phyloP scores from a whole-genome alignment of 2,329 filamentous ascomycete genomes.

The Paracoccidioides brasiliensis region DNA sequence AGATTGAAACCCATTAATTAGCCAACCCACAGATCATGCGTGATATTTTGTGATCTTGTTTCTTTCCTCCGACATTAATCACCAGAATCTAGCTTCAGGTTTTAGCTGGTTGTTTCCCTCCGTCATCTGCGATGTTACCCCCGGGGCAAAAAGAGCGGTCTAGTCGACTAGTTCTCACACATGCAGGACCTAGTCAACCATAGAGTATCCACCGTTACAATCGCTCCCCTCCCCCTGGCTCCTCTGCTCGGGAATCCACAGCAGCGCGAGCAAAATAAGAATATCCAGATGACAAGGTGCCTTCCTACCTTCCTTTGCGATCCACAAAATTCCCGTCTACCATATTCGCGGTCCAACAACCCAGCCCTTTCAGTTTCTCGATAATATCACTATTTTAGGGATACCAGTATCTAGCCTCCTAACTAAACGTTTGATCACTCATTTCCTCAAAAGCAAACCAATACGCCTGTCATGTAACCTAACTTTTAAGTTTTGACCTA shows the following conservation, averaged over 20 bases:
- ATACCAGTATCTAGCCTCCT: neutral
- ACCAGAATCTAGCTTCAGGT: neutral
- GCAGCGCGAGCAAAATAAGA: neutral
- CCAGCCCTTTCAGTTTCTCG: neutral
- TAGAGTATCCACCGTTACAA: neutral
- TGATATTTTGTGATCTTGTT: neutral
- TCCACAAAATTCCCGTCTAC: neutral
- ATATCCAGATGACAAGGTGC: neutral
- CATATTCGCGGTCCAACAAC: neutral
- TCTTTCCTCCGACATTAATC: neutral
- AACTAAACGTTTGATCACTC: neutral
- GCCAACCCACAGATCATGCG: neutral
- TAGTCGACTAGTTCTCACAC: neutral
- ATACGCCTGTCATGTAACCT: neutral
- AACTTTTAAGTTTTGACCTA: neutral
- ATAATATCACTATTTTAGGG: neutral
- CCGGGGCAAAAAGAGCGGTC: neutral
- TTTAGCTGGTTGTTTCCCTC: neutral
- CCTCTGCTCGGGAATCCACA: neutral
- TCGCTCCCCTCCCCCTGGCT: neutral
- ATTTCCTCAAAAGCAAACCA: neutral
- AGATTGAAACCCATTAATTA: no score
- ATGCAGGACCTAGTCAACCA: neutral
- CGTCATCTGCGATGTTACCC: neutral
- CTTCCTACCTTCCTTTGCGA: neutral